Conservation (phyloP, 1,284 basidiomycete genomes). For the Puccinia coronata region DNA sequence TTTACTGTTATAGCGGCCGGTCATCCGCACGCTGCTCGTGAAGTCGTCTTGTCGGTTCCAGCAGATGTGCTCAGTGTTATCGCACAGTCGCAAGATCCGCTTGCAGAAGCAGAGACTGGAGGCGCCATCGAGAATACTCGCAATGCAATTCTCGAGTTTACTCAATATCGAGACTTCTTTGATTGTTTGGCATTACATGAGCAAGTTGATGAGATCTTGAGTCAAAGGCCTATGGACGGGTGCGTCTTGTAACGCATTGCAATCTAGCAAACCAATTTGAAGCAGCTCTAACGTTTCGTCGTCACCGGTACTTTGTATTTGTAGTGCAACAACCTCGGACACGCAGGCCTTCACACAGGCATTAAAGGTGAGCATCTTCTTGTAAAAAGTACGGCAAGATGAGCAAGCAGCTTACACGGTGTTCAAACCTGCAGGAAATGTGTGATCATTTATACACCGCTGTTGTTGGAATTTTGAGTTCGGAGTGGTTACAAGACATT, state of each 20-base stretch:
- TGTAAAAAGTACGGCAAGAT: not conserved
- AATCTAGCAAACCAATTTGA: not conserved
- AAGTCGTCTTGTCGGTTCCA: conserved; percentile 70
- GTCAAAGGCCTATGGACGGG: conserved; percentile 41
- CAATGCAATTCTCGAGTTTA: conserved; percentile 48
- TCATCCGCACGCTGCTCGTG: conserved; percentile 70
- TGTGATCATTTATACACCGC: conserved; percentile 38
- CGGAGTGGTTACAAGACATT: conserved; percentile 44
- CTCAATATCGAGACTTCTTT: conserved; percentile 48
- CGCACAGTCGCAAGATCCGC: conserved; percentile 31
- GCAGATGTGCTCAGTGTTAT: conserved; percentile 64
- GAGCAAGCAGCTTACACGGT: not conserved
- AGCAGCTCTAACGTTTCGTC: too few species aligned
- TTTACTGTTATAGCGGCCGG: conserved; percentile 67
- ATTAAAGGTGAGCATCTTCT: conserved; percentile 23
- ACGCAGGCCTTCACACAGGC: conserved; percentile 32
- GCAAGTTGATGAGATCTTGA: conserved; percentile 45
- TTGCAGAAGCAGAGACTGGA: conserved; percentile 8
- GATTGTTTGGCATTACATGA: conserved; percentile 48
- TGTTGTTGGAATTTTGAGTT: conserved; percentile 37
- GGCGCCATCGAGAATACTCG: conserved; percentile 7
- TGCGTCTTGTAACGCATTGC: not conserved
- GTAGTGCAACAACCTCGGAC: conserved; percentile 14
- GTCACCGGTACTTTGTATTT: not conserved
- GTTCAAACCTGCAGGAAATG: conserved; percentile 17